Base-by-base conservation (phyloP, 495 filamentous ascomycete species). In the Neurospora intermedia region DNA sequence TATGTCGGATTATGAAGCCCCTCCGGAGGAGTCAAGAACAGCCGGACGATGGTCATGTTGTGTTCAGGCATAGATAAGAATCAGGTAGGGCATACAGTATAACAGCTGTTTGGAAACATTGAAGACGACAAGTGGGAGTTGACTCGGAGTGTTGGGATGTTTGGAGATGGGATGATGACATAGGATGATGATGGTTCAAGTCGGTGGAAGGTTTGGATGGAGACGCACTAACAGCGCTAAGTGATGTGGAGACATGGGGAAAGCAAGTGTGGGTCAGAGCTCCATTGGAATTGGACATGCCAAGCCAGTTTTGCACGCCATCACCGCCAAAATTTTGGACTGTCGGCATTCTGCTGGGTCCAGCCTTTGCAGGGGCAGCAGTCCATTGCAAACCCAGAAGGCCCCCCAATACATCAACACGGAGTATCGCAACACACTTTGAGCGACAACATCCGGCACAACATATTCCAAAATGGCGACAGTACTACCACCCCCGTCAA, bases 401-500 rank as follows among this genome's bases (percentile, higher is more conserved):
- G 40, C 5, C 31, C 40, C 40, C 23, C 23, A 20, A 42, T 70
- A 6, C 41, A 70, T 72, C 54, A 18, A 35, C 7, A 62, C 1
- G 9, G 27, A 62, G 54, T 6, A 72, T 69, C 16, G 27, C 54
- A 27, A 72, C 27, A 62, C 23, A 62, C 0, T 16, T 16, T 27
- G 20, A 38, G 15, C 20, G 23, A 27, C 31, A 43, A 13, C 45
- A 27, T 16, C 62, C 41, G 40, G 54, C 38, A 31, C 35, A 31
- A 18, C 42, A 73, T 46, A 23, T 13, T 18, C 7, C 73, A 81
- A 66, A 46, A 99, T 99, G 96, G 89, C 96, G 45, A 99, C 96
- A 4, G 82, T 96, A 20, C 80, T 90, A 41, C 96, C 96, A 18
- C 96, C 94, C 27, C 96, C 96, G 48, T 93, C 91, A 70, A 99